Conservation (phyloP, 2,329 filamentous ascomycete species). For the Hymenoscyphus scutula region DNA sequence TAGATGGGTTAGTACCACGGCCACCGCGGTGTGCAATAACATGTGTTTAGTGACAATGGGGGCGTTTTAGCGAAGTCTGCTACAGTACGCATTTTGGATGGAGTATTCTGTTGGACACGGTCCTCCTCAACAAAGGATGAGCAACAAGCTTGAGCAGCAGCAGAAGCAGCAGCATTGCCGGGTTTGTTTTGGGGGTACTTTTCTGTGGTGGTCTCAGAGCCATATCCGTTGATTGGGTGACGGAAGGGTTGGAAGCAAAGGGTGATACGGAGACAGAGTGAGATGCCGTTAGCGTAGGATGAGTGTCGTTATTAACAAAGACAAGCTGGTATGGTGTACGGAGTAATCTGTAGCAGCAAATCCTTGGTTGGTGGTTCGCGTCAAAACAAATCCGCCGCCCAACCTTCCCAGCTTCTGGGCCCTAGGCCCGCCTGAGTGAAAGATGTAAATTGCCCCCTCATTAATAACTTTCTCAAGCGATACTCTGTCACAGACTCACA, state of each 20-base stretch:
- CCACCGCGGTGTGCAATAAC: not conserved
- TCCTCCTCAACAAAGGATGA: not conserved
- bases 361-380: conserved; percentile 8
- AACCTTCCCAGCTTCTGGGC: conserved; percentile 3
- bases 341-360: conserved; percentile 12
- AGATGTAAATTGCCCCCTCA: not conserved
- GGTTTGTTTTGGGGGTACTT: not conserved
- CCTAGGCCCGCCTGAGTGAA: not conserved
- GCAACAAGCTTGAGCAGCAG: not conserved
- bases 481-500: not conserved
- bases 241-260: conserved; percentile 10
- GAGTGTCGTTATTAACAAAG: conserved; percentile 24
- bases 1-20: not conserved
- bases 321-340: not conserved
- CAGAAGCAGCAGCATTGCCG: not conserved
- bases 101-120: conserved; percentile 1
- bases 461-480: not conserved
- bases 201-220: not conserved
- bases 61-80: not conserved
- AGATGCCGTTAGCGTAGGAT: conserved; percentile 17
- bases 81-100: no score
- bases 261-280: conserved; percentile 16
- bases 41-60: not conserved
- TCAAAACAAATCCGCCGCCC: not conserved
- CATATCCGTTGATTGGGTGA: not conserved